These are phyloP conservation scores for Aspergillus taichungensis DNA, from an alignment of 495 filamentous ascomycete species.

Conservation along the genomic window DNA sequence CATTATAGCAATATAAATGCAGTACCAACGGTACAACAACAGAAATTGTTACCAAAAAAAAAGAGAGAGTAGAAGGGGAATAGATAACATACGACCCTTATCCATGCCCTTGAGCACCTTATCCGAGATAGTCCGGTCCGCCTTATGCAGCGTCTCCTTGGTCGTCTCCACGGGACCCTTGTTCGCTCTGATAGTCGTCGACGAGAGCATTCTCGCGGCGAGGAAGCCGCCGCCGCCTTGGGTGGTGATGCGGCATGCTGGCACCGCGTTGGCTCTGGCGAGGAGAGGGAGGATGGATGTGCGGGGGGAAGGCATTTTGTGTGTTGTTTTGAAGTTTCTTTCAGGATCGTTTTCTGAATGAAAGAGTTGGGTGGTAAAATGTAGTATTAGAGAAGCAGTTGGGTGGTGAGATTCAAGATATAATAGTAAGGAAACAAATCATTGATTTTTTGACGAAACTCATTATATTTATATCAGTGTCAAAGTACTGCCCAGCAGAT, in stretches of 20 bases:
- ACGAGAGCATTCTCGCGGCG: constrained; percentile 23
- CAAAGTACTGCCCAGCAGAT: too few species aligned
- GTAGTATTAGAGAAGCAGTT: not conserved
- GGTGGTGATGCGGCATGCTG: not conserved
- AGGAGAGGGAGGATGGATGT: constrained; percentile 6
- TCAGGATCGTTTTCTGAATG: not conserved
- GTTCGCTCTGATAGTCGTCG: constrained; percentile 14
- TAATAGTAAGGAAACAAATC: constrained; percentile 16
- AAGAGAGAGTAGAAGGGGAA: not conserved
- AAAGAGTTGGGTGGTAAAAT: not conserved
- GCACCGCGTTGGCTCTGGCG: constrained; percentile 4
- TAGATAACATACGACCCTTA: constrained; percentile 39
- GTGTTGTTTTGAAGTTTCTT: too few species aligned
- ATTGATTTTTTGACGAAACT: too few species aligned
- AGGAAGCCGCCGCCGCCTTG: constrained; percentile 2
- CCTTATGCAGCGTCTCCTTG: constrained; percentile 49
- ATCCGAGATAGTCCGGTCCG: constrained; percentile 45
- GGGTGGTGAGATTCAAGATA: too few species aligned
- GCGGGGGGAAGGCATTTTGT: too few species aligned
- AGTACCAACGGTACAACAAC: not conserved
- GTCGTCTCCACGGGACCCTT: constrained; percentile 38
- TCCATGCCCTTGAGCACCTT: constrained; percentile 54
- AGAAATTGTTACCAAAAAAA: constrained; percentile 1
- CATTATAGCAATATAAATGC: too few species aligned
- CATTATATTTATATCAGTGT: too few species aligned